Evolutionary conservation across 2,329 filamentous ascomycete genomes (phyloP), one percentile per base, ranked within the genome.

Genomic region (Colletotrichum sp.): DNA sequence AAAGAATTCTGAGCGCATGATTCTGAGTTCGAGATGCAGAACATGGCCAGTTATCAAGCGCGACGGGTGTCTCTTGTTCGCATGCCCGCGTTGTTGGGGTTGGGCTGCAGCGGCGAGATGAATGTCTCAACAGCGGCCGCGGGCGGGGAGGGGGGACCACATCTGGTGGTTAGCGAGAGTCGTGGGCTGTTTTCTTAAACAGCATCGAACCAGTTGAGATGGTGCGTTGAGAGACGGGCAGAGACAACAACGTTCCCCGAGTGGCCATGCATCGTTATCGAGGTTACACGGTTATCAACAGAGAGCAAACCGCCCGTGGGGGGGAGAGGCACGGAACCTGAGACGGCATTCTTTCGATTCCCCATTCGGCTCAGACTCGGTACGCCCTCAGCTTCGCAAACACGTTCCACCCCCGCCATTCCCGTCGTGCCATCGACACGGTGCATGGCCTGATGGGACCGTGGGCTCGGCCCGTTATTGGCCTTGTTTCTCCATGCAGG

Each of bases 71-170:
- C 67, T 74, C 72, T 52, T 30, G 30, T 18, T 30, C 52, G 30
- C 61, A 26, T 61, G 61, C 66, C 36, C 67, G 55, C 56, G 55
- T 75, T 73, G 73, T 75, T 75, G 73, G 70, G 73, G 58, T 36
- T 73, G 38, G 56, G 69, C 55, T 52, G 16, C 21, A n/a, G 65
- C 43, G 16, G 52, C 66, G 67, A 71, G 66, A 74, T 71, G 62
- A 64, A 21, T 68, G 73, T 75, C 73, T 75, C 73, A 68, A 73
- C 72, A 38, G 28, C 56, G n/a, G 61, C 34, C 68, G 61, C 52
- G 24, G 55, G 69, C 15, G 15, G 18, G 32, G 24, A 43, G 43
- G 16, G 38, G 16, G 43, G 43, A 4, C 43, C 18, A 21, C 43
- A 48, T 48, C 58, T 43, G 36, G 38, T 21, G 62, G 58, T 26